These are phyloP conservation scores for Aspergillus sparsus DNA, from an alignment of 495 filamentous ascomycete species.

Conservation along the genomic window DNA sequence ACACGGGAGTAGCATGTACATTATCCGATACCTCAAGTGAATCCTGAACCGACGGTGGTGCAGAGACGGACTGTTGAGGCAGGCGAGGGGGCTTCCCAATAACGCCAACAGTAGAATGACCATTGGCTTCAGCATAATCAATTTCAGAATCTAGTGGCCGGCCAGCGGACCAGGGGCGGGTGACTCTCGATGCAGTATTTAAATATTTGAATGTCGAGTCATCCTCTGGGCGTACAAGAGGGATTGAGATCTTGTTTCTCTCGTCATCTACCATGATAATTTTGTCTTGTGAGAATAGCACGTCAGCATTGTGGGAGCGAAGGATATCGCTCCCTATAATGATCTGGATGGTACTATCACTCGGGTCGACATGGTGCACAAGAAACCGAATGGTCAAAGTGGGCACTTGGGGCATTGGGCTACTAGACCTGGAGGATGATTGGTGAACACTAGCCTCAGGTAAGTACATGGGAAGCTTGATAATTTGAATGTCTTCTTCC, in stretches of 20 bases:
- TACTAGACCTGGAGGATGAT: constrained; percentile 68
- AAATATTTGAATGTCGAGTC: constrained; percentile 77
- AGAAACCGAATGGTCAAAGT: constrained; percentile 75
- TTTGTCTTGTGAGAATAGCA: constrained; percentile 87
- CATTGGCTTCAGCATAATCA: constrained; percentile 23
- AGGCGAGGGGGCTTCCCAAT: constrained; percentile 30
- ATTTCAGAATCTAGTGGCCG: constrained; percentile 5
- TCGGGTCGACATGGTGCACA: constrained; percentile 57
- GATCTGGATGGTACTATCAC: constrained; percentile 65
- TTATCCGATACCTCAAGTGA: constrained; percentile 37
- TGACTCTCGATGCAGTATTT: constrained; percentile 53
- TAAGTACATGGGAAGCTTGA: constrained; percentile 81
- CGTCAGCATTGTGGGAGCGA: constrained; percentile 82
- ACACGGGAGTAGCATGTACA: constrained; percentile 38
- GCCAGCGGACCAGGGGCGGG: constrained; percentile 15
- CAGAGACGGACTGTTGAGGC: constrained; percentile 24
- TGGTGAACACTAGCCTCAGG: constrained; percentile 85
- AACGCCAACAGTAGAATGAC: constrained; percentile 28
- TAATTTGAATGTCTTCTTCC: constrained; percentile 62
- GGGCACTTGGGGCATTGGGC: constrained; percentile 78
- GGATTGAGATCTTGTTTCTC: constrained; percentile 84
- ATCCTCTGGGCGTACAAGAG: constrained; percentile 90
- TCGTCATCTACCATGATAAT: constrained; percentile 86
- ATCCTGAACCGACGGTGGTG: constrained; percentile 28
- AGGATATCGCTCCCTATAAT: constrained; percentile 87